Conservation (phyloP, 164 flowering plant species). For the Umbilicus rupestris region DNA sequence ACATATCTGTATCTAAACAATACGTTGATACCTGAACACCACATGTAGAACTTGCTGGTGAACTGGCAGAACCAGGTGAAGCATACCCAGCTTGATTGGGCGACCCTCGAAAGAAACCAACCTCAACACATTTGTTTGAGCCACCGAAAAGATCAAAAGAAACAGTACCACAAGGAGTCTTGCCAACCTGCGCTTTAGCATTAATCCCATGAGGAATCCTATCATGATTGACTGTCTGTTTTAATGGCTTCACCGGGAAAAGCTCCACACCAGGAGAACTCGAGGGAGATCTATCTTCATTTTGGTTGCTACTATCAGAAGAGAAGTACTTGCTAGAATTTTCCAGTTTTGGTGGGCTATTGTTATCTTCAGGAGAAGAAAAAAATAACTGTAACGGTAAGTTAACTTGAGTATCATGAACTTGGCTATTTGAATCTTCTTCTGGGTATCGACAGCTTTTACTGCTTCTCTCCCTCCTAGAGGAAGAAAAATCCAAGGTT, state of each 20-base stretch:
- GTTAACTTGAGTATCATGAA: conserved; percentile 31
- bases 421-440: conserved; percentile 46
- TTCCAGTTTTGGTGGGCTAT: conserved; percentile 47
- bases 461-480: conserved; percentile 35
- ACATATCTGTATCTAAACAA: neutral
- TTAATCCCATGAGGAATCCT: conserved; percentile 30
- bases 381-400: conserved; percentile 61
- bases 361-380: conserved; percentile 55
- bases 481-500: conserved; percentile 22
- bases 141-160: conserved; percentile 53
- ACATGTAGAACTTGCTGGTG: conserved; percentile 71
- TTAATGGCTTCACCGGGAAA: conserved; percentile 51
- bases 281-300: conserved; percentile 66
- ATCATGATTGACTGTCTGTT: conserved; percentile 31
- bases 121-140: conserved; percentile 28
- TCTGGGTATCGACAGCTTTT: conserved; percentile 39
- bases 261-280: conserved; percentile 63
- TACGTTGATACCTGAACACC: conserved; percentile 54
- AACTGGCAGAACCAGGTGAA: conserved; percentile 82
- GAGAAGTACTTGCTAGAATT: conserved; percentile 61
- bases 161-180: conserved; percentile 27
- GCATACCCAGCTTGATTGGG: conserved; percentile 58
- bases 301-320: conserved; percentile 79
- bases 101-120: conserved; percentile 32
- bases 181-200: conserved; percentile 28